These are phyloP conservation scores for Monosporascus ibericus DNA, from an alignment of 2,329 filamentous ascomycete genomes.

Conservation along the genomic window DNA sequence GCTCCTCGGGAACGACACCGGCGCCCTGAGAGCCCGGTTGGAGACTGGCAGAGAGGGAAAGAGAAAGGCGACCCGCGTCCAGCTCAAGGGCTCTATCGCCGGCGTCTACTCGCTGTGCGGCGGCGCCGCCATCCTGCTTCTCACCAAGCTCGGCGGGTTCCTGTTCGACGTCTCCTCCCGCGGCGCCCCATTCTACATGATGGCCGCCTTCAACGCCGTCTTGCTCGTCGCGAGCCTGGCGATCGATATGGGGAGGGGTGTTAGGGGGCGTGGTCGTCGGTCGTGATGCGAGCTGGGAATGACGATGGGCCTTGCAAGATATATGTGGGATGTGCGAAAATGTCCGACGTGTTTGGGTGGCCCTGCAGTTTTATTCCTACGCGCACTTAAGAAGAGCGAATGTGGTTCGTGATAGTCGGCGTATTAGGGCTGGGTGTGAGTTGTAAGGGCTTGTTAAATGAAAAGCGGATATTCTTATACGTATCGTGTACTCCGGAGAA, in stretches of 20 bases:
- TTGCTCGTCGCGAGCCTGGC: conserved; percentile 53
- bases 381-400: no score
- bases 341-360: no score
- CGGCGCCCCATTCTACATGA: conserved; percentile 87
- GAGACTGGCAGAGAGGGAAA: conserved; percentile 8
- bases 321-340: no score
- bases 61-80: conserved; percentile 38
- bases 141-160: conserved; percentile 85
- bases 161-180: conserved; percentile 72
- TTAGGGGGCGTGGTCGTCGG: no score
- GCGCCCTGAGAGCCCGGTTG: neutral
- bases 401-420: no score
- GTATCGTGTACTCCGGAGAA: no score
- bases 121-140: conserved; percentile 78
- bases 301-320: no score
- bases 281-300: no score
- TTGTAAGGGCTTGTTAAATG: no score
- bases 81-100: conserved; percentile 87
- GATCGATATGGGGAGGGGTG: conserved; percentile 34
- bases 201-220: conserved; percentile 79
- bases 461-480: no score
- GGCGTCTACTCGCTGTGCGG: conserved; percentile 91
- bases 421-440: no score
- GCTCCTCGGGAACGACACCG: conserved; percentile 16
- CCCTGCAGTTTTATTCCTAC: no score